A percentile compares a stretch with the other conserved stretches of the same genome.
These are phyloP conservation scores for Postia placenta DNA, from an alignment of 768 basidiomycete species.

Conservation along the genomic window DNA sequence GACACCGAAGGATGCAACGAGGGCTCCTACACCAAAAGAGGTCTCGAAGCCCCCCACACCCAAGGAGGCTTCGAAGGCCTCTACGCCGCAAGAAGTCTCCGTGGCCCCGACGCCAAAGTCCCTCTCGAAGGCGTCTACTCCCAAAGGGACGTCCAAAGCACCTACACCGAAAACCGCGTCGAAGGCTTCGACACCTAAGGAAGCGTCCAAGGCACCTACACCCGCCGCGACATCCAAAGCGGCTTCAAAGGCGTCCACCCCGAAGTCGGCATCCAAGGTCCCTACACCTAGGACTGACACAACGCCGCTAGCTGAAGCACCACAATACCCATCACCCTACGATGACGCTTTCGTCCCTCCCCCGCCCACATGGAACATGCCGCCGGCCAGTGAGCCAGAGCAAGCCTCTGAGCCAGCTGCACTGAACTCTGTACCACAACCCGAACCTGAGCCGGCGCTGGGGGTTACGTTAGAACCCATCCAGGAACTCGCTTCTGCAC, in stretches of 20 bases:
- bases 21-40: constrained; percentile 7
- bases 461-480: too few relatives aligned
- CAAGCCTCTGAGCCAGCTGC: not conserved
- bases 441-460: too few relatives aligned
- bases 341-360: constrained; percentile 2
- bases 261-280: constrained; percentile 9
- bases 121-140: constrained; percentile 10
- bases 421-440: not conserved
- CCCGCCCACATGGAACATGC: not conserved
- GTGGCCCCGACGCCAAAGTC: constrained; percentile 8
- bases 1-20: constrained; percentile 13
- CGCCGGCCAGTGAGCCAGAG: not conserved
- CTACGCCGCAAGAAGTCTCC: constrained; percentile 10
- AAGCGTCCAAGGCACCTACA: constrained; percentile 9
- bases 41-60: constrained; percentile 14
- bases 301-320: constrained; percentile 6
- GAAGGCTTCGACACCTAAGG: constrained; percentile 14
- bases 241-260: constrained; percentile 11
- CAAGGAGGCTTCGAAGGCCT: constrained; percentile 9
- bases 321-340: not conserved
- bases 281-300: constrained; percentile 11
- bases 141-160: constrained; percentile 6
- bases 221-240: constrained; percentile 10
- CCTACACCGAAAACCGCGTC: constrained; percentile 10
- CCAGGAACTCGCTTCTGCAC: too few relatives aligned